Evolutionary conservation across 176 grass and related monocot species (phyloP), one percentile per base, ranked within the genome.

Genomic region (Bonia amplexicaulis): DNA sequence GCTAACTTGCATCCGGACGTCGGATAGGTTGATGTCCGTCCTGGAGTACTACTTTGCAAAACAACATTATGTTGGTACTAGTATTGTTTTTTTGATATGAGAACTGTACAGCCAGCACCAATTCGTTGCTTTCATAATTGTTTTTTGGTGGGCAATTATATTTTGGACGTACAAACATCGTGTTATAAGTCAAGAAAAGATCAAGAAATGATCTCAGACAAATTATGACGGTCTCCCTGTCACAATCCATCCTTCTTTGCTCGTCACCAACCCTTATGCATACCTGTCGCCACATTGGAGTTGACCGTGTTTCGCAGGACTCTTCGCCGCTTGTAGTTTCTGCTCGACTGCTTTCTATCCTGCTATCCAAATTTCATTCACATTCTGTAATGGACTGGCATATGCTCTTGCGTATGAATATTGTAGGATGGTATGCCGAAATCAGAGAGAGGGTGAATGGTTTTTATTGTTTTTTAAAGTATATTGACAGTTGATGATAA

Each of bases 191-290:
- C 41, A 46, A 51, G 27, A 22, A 23, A 71, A 79, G 9, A 26
- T 1, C 2, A 12, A 1, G 1, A 20, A 66, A 8, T 12, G 51
- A 39, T 25, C 46, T 35, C 6, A 2, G 8, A 9, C 23, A 49
- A 20, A 82, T 46, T 26, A 63, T 4, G 55, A 19, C 2, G 2
- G 49, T 14, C 29, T 46, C 14, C 5, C 6, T 60, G 67, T 87
- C 84, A n/a, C 74, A 15, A 12, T 60, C 84, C 8, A 31, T 22
- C 17, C 11, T 17, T 19, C 0, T 39, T 35, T 39, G 42, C 39
- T 63, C 35, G 4, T 79, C 80, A 83, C 89, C 80, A 83, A 87
- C 74, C 80, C 80, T 79, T 2, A 0, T 35, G 58, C 9, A 48
- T 60, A 90, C 80, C 39, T 83, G 67, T 83, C 59, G 49, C 40